These are phyloP conservation scores for Metarhizium brunneum DNA, from an alignment of 2,329 filamentous ascomycete genomes.

Conservation along the genomic window DNA sequence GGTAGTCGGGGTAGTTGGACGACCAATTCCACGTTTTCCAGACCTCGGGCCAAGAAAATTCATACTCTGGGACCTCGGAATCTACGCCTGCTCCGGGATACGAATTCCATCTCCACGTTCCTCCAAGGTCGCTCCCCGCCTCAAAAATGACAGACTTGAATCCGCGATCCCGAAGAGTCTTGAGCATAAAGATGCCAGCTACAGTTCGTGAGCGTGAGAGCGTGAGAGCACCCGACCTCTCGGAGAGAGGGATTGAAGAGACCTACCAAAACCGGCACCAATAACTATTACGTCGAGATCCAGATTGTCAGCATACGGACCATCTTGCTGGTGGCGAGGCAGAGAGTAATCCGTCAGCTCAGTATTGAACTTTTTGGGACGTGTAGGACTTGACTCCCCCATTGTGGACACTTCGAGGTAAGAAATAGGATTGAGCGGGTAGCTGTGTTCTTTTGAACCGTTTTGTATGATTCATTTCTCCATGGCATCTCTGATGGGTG, in stretches of 20 bases:
- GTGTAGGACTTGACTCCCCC: neutral
- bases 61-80: slow-evolving; percentile 42
- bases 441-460: too few species aligned
- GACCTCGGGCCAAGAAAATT: slow-evolving; percentile 41
- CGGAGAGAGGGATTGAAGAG: neutral
- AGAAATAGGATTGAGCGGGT: neutral
- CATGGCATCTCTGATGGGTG: neutral
- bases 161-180: slow-evolving; percentile 40
- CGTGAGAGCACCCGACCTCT: too few species aligned
- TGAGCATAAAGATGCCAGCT: slow-evolving; percentile 41
- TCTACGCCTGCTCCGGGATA: slow-evolving; percentile 48
- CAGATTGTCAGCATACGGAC: neutral
- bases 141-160: slow-evolving; percentile 41
- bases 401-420: neutral
- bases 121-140: slow-evolving; percentile 39
- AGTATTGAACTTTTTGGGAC: neutral
- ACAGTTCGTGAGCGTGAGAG: neutral
- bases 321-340: slow-evolving; percentile 3
- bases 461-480: neutral
- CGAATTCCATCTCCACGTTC: slow-evolving; percentile 47
- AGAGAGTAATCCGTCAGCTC: neutral
- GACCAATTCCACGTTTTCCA: slow-evolving; percentile 49
- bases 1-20: slow-evolving; percentile 39
- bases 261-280: slow-evolving; percentile 33
- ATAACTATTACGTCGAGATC: slow-evolving; percentile 30